Percentiles rank a stretch among this genome's conserved stretches.
These are phyloP conservation scores for Symmetrospora coprosmae DNA, from an alignment of 768 basidiomycete genomes.

Conservation along the genomic window DNA sequence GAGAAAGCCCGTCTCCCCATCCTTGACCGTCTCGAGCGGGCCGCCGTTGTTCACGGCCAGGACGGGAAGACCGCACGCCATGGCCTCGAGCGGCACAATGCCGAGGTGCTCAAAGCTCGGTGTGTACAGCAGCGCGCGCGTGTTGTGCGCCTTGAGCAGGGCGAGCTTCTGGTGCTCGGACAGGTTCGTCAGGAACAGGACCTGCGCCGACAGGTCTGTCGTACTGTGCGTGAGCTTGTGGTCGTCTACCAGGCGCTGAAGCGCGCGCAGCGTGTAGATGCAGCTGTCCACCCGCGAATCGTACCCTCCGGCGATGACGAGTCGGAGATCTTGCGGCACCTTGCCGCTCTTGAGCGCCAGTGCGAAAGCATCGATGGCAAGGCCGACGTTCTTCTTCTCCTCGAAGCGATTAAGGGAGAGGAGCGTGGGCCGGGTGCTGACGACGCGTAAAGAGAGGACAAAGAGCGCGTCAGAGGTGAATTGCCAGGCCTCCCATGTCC, in stretches of 20 bases:
- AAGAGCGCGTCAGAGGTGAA: too few species aligned
- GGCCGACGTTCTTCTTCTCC: conserved; percentile 73
- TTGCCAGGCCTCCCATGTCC: too few species aligned
- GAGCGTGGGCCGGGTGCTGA: conserved; percentile 55
- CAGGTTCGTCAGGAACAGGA: conserved; percentile 86
- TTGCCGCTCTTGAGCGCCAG: conserved; percentile 37
- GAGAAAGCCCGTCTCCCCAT: conserved; percentile 58
- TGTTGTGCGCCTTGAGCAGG: conserved; percentile 54
- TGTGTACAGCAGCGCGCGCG: conserved; percentile 72
- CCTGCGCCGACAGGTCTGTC: conserved; percentile 43
- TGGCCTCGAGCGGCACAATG: conserved; percentile 86
- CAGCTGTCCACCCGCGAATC: conserved; percentile 80
- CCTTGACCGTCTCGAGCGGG: conserved; percentile 73
- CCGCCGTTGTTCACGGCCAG: conserved; percentile 69
- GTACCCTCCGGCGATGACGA: conserved; percentile 79
- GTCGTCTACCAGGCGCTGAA: conserved; percentile 49
- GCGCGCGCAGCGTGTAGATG: conserved; percentile 47
- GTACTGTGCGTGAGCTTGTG: conserved; percentile 43
- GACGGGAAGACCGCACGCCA: conserved; percentile 80
- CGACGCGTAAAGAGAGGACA: neutral
- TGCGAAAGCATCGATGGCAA: conserved; percentile 70
- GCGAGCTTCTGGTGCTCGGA: conserved; percentile 67
- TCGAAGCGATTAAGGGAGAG: conserved; percentile 86
- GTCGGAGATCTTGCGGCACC: conserved; percentile 43
- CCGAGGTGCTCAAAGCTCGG: conserved; percentile 94